Evolutionary conservation across 805 yeast genomes (phyloP).

Genomic region (Wickerhamiella spandovensis): DNA sequence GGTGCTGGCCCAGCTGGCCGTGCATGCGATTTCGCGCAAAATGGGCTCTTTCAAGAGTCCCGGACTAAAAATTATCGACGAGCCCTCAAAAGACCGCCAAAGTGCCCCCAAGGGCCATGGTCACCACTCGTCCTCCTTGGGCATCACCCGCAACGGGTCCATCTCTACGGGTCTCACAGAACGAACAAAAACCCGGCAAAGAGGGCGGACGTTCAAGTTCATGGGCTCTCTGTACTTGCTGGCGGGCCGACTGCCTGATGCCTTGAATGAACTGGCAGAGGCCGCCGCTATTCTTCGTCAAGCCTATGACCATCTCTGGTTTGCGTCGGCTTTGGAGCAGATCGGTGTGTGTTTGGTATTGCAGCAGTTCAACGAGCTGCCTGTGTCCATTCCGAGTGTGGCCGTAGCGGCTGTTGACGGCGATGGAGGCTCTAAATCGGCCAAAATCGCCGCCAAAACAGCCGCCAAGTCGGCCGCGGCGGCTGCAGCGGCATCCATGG

Average conservation of each 20-base stretch:
- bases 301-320: conserved; percentile 71
- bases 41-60: conserved; percentile 80
- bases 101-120: conserved; percentile 8
- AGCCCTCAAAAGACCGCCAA: conserved; percentile 4
- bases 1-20: conserved; percentile 50
- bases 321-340: conserved; percentile 78
- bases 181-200: conserved; percentile 33
- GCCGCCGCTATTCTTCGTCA: conserved; percentile 46
- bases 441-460: not conserved
- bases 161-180: conserved; percentile 25
- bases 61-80: conserved; percentile 24
- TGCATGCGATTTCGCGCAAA: conserved; percentile 52
- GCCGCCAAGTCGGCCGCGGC: conserved; percentile 2
- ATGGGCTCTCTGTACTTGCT: conserved; percentile 64
- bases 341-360: conserved; percentile 53
- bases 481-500: not conserved
- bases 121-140: not conserved
- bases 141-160: conserved; percentile 17
- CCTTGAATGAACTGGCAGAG: conserved; percentile 62
- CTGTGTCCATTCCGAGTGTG: conserved; percentile 28
- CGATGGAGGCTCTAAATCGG: conserved; percentile 1
- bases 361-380: conserved; percentile 41
- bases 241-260: conserved; percentile 66
- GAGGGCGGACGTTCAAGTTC: conserved; percentile 64
- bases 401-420: conserved; percentile 14